These are phyloP conservation scores for Glycine soja DNA, from an alignment of 306 rosid species.

Conservation along the genomic window DNA sequence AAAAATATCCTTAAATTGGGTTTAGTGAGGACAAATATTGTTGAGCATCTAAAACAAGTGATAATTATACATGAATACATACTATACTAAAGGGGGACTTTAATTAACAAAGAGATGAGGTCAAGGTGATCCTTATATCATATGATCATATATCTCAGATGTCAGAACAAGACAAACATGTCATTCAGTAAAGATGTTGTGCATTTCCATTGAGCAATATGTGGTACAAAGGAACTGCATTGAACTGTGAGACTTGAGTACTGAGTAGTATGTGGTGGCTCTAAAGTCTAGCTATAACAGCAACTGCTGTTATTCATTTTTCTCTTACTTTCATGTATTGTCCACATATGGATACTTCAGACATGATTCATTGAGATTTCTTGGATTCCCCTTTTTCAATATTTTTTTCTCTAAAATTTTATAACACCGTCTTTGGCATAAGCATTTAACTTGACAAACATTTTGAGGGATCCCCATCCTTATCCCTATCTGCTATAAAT, in stretches of 20 bases:
- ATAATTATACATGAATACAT: too few relatives aligned
- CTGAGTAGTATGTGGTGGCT: constrained; percentile 38
- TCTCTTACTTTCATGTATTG: constrained; percentile 46
- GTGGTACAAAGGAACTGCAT: constrained; percentile 38
- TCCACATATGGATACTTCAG: constrained; percentile 40
- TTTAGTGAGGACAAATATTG: neutral
- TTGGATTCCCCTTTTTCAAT: constrained; percentile 46
- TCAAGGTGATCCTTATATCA: too few relatives aligned
- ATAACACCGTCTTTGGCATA: too few relatives aligned
- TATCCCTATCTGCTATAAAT: constrained; percentile 17
- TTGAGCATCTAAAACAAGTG: neutral
- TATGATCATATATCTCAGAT: too few relatives aligned
- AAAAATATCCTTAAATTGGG: constrained; percentile 19
- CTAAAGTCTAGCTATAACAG: constrained; percentile 3
- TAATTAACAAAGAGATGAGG: too few relatives aligned
- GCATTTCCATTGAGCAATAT: constrained; percentile 8
- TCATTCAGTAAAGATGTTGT: constrained; percentile 42
- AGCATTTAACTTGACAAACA: constrained; percentile 37
- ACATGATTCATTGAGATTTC: constrained; percentile 39
- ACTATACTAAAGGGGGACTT: too few relatives aligned
- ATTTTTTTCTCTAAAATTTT: neutral
- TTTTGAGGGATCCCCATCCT: constrained; percentile 2
- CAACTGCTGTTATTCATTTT: neutral
- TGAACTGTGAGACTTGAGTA: neutral
- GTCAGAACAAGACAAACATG: constrained; percentile 40